These are phyloP conservation scores for Pontederia paniculata DNA, from an alignment of 176 grass and related monocot species.

Conservation along the genomic window DNA sequence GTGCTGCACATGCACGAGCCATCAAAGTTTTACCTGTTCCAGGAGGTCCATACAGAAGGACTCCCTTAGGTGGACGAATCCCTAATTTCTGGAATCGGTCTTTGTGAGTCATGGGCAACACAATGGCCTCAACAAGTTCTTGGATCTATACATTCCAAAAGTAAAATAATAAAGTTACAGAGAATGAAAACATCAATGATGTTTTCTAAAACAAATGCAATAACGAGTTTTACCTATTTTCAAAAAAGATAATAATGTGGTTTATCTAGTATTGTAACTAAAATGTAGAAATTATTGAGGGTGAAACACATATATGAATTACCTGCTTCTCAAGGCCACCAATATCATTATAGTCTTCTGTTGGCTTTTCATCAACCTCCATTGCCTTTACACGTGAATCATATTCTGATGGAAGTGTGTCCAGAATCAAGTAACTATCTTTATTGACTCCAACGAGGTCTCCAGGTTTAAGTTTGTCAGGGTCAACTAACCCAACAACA, in stretches of 20 bases:
- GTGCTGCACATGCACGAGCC: conserved; percentile 88
- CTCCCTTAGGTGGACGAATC: conserved; percentile 81
- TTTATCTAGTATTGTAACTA: not conserved
- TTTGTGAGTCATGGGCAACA: conserved; percentile 76
- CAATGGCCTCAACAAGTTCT: conserved; percentile 85
- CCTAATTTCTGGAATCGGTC: conserved; percentile 84
- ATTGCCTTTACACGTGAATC: conserved; percentile 84
- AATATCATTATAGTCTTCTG: conserved; percentile 85
- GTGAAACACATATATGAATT: not conserved
- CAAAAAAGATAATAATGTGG: not conserved
- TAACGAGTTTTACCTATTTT: not conserved
- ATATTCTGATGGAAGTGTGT: conserved; percentile 77
- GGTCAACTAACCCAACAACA: conserved; percentile 70
- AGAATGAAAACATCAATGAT: not conserved
- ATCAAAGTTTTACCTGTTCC: conserved; percentile 92
- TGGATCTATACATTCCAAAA: conserved; percentile 43
- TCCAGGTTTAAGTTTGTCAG: conserved; percentile 77
- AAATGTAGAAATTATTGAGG: not conserved
- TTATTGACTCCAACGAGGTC: conserved; percentile 88
- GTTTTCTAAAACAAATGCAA: not conserved
- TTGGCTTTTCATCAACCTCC: conserved; percentile 93
- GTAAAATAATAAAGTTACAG: conserved; percentile 4
- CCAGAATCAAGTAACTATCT: conserved; percentile 80
- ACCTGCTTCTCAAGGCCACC: conserved; percentile 90
- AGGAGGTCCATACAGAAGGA: conserved; percentile 90